Base-by-base conservation (phyloP, 2,329 filamentous ascomycete genomes). In the Apiospora pterosperma region DNA sequence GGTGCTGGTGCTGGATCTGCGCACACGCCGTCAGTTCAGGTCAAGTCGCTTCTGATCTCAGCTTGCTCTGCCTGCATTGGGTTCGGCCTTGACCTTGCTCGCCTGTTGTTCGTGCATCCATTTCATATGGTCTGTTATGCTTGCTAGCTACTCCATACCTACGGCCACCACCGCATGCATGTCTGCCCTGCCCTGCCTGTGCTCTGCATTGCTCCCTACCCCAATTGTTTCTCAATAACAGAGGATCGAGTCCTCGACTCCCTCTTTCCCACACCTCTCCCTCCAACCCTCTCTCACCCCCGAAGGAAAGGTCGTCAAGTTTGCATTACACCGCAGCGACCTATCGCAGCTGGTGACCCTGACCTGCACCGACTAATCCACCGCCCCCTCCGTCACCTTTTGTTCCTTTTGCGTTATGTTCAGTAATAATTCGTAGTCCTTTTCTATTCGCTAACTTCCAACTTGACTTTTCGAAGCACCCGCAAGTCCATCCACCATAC, bases 361-460 rank as follows among this genome's bases (percentile, higher is more conserved):
- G 36, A 61, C 59, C 59, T 61, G 39, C 36, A 28, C 59, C 39
- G 28, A 28, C 25, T 41, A 61, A 39, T 39, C 19, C 28, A 23
- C 39, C 23, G 5, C 6, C 28, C 36, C 36, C 41, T 44, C 12
- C 59, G 7, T 12, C 59, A 31, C 36, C 36, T 61, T 28, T 39
- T 41, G 36, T 61, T 38, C 23, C 21, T 31, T 61, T 28, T 61
- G 36, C 59, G 36, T 55, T 55, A 55, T 55, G 48, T 55, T 48
- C 42, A 16, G 48, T 55, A 55, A 61, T 61, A 61, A 41, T 61
- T 41, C 59, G 59, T 61, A 61, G 59, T 61, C 36, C 34, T 39
- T 28, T 61, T 61, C 59, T n/a, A 31, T 41, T 41, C 36, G 12
- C 23, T 16, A 23, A 21, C 34, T 11, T 25, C 3, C 58, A 5